phyloP scores from a whole-genome alignment of 805 yeast genomes.

The Peterozyma xylosa region DNA sequence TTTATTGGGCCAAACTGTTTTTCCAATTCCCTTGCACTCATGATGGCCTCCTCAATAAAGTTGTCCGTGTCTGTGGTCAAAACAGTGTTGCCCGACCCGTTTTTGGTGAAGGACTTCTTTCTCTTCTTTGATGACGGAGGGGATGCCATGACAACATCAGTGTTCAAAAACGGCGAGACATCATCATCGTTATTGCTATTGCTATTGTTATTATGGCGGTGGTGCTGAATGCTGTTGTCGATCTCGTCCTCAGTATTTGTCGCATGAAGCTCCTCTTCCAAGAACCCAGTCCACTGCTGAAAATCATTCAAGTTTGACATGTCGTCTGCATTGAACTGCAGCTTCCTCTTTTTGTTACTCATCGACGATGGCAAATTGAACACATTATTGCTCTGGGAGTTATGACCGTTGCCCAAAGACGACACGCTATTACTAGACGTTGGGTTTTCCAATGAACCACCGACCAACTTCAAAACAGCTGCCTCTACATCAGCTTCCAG shows the following conservation, averaged over 20 bases:
- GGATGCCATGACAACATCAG: conserved; percentile 12
- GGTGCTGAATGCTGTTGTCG: conserved; percentile 2
- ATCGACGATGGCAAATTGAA: conserved; percentile 1
- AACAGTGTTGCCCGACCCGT: conserved; percentile 27
- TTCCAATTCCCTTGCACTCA: conserved; percentile 61
- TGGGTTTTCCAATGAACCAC: conserved; percentile 37
- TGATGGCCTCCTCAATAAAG: conserved; percentile 61
- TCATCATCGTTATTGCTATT: conserved; percentile 8
- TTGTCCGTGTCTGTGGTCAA: conserved; percentile 40
- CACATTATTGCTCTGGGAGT: conserved; percentile 1
- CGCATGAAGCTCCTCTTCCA: conserved; percentile 29
- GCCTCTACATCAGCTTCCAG: conserved; percentile 52
- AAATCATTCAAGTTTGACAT: conserved; percentile 38
- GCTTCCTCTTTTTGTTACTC: conserved; percentile 17
- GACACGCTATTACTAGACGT: not conserved
- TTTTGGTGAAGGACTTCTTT: conserved; percentile 2
- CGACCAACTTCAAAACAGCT: conserved; percentile 69
- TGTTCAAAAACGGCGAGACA: conserved; percentile 16
- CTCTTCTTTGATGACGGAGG: conserved; percentile 1
- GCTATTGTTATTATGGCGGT: conserved; percentile 1
- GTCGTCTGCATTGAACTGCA: conserved; percentile 29
- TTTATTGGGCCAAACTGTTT: conserved; percentile 28
- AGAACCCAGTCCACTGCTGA: conserved; percentile 47
- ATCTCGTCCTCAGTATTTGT: conserved; percentile 6
- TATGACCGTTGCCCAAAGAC: conserved; percentile 3